A percentile compares a stretch with the other conserved stretches of the same genome.
Evolutionary conservation across 2,329 filamentous ascomycete species (phyloP).

Genomic region (Ophiostoma angusticollis): DNA sequence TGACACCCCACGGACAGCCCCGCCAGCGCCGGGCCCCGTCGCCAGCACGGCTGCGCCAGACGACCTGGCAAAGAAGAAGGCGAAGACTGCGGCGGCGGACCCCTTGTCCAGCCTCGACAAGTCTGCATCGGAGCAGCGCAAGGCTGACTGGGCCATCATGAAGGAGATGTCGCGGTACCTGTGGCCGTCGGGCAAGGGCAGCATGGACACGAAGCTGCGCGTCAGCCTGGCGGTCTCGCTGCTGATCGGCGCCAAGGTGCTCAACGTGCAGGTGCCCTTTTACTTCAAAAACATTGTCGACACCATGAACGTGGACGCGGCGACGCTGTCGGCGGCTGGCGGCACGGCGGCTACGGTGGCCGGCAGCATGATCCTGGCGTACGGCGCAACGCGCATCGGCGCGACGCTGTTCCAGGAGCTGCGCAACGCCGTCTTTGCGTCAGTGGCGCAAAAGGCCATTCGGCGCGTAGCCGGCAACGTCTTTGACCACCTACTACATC

Average conservation of each 20-base stretch:
- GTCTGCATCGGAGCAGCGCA: constrained; percentile 75
- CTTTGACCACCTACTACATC: constrained; percentile 74
- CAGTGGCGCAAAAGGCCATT: constrained; percentile 93
- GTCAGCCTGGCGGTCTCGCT: constrained; percentile 75
- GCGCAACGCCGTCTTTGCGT: constrained; percentile 91
- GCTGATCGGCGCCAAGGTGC: constrained; percentile 78
- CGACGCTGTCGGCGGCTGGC: constrained; percentile 45
- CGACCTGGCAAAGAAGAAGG: not conserved
- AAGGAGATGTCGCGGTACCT: constrained; percentile 94
- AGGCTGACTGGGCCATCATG: constrained; percentile 97
- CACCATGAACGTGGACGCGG: constrained; percentile 91
- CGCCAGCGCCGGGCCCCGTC: not conserved
- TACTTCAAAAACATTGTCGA: constrained; percentile 99
- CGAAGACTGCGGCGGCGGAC: constrained; percentile 25
- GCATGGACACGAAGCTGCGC: constrained; percentile 66
- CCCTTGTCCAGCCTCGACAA: constrained; percentile 53
- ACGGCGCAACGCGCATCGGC: constrained; percentile 78
- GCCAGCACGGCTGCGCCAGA: not conserved
- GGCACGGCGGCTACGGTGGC: constrained; percentile 82
- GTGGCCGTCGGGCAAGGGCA: constrained; percentile 90
- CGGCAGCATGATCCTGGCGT: constrained; percentile 85
- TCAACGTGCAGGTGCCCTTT: constrained; percentile 97
- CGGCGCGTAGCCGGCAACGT: constrained; percentile 82
- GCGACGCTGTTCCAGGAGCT: constrained; percentile 86
- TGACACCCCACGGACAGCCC: not conserved